A percentile compares a stretch with the other conserved stretches of the same genome.
These are phyloP conservation scores for Cutaneotrichosporon sp. DNA, from an alignment of 1,284 basidiomycete genomes.

Conservation along the genomic window DNA sequence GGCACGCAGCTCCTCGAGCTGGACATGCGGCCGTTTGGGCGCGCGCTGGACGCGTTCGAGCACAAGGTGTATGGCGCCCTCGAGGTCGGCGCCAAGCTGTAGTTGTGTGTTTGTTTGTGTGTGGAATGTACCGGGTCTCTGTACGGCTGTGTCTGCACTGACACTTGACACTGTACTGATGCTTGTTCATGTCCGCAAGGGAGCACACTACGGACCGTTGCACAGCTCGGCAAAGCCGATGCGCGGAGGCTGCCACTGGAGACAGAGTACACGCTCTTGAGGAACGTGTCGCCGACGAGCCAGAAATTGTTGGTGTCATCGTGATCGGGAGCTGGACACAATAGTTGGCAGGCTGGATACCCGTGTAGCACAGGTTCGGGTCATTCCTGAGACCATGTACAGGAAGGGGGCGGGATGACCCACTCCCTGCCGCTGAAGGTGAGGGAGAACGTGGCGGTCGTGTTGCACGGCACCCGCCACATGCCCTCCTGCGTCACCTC, in stretches of 20 bases:
- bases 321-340: background rate
- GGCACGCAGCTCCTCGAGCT: conserved; percentile 14
- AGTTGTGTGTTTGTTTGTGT: background rate
- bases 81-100: conserved; percentile 1
- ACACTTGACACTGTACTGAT: too few species aligned
- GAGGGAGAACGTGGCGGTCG: conserved; percentile 7
- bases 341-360: background rate
- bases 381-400: background rate
- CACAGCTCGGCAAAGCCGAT: conserved; percentile 75
- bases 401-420: conserved; percentile 6
- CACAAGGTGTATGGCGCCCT: conserved; percentile 15
- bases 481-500: background rate
- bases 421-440: conserved; percentile 15
- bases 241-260: conserved; percentile 70
- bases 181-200: background rate
- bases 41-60: conserved; percentile 8
- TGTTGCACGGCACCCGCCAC: conserved; percentile 13
- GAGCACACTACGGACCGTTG: background rate
- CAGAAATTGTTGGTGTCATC: conserved; percentile 8
- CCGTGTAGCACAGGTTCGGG: conserved; percentile 7
- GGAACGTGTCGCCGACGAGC: conserved; percentile 49
- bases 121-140: background rate
- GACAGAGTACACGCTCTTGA: conserved; percentile 88
- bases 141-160: too few species aligned
- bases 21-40: background rate